Base-by-base conservation (phyloP, 345 rosid species). In the Citrus hindsii region DNA sequence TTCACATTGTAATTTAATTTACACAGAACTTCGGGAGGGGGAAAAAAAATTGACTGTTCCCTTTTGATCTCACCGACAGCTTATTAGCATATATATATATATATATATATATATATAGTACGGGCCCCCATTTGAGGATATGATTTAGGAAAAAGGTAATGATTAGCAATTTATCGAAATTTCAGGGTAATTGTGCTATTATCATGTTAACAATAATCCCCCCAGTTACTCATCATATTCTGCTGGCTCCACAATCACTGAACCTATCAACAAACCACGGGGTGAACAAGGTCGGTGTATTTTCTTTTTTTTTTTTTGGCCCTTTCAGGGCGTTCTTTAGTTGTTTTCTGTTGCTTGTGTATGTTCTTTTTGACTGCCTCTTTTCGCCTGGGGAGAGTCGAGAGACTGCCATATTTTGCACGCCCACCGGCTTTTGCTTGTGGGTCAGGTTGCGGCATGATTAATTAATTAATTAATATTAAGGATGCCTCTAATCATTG, bases 161-260 rank as follows among this genome's bases (percentile, higher is more conserved):
- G 69, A 74, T 62, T 62, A 14, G 32, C 77, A 62, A 25, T 61
- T 74, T 35, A 27, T 74, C 58, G 21, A 42, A 37, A 27, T 37
- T 61, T 22, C 35, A 30, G 6, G 40, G 40, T 21, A 10, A 19
- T 10, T 27, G 28, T 19, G 72, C 6, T 40, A 40, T 40, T 14
- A 32, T 55, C 28, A 55, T 71, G 22, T 33, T 55, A 6, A n/a
- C n/a, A 38, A 59, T n/a, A 59, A 59, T 24, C 48, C 32, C 40
- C 21, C 12, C 2, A n/a, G 35, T 65, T 61, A 7, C 68, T 74
- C n/a, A 27, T 74, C 77, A 46, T 12, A 48, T 28, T 28, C 70
- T 30, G 30, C 22, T 30, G 72, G 79, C 79, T 76, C 79, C 71
- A 65, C 78, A 65, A 12, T 65, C 42, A 65, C 71, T 30, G 59